Conservation (phyloP, 2,329 filamentous ascomycete genomes). For the Colletotrichum coccodes region DNA sequence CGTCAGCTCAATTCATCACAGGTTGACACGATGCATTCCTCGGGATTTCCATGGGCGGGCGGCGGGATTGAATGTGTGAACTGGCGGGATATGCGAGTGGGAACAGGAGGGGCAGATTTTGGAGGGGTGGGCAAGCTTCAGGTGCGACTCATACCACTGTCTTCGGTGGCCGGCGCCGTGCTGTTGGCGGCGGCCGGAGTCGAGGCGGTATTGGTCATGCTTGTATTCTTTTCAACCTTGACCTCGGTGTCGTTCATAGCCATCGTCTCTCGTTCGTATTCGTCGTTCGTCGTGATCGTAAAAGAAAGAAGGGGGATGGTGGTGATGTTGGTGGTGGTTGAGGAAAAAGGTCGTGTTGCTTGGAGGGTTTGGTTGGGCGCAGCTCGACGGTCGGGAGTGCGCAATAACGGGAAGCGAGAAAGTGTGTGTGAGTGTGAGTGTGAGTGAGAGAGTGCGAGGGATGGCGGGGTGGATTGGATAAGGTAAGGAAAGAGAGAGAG, state of each 20-base stretch:
- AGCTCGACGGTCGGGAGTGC: conserved; percentile 11
- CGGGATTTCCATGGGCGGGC: conserved; percentile 19
- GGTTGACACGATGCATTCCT: neutral
- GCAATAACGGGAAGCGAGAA: conserved; percentile 31
- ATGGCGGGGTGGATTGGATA: conserved; percentile 32
- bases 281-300: conserved; percentile 45
- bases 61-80: conserved; percentile 26
- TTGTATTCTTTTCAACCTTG: conserved; percentile 48
- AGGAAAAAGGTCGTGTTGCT: conserved; percentile 37
- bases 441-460: neutral
- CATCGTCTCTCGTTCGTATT: conserved; percentile 45
- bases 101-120: conserved; percentile 43
- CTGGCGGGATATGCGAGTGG: conserved; percentile 24
- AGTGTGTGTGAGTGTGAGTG: neutral
- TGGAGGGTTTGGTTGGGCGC: conserved; percentile 33
- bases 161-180: conserved; percentile 44
- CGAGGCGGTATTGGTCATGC: conserved; percentile 48
- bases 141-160: conserved; percentile 51
- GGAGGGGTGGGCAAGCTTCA: conserved; percentile 33
- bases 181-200: conserved; percentile 39
- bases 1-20: conserved; percentile 41
- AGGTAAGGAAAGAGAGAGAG: conserved; percentile 5
- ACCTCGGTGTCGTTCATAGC: conserved; percentile 52
- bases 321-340: conserved; percentile 33
- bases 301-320: conserved; percentile 35